Percentiles rank a stretch among this genome's conserved stretches.
Conservation (phyloP, 805 yeast genomes). For the Candida lessepsii region DNA sequence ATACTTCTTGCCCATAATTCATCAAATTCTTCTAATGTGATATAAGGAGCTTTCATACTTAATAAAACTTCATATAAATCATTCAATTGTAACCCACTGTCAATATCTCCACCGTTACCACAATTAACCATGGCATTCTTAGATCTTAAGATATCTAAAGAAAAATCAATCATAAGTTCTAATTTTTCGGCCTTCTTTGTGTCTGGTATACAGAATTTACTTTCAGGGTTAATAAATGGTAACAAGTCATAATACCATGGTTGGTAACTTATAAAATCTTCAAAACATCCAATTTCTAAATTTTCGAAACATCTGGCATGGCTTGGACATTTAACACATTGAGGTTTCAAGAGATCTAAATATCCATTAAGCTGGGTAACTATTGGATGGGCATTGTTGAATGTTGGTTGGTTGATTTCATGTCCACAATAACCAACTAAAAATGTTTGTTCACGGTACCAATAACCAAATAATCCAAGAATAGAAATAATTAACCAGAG, state of each 20-base stretch:
- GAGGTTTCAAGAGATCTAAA: slow-evolving; percentile 52
- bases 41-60: slow-evolving; percentile 45
- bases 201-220: slow-evolving; percentile 68
- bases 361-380: slow-evolving; percentile 41
- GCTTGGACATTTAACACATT: slow-evolving; percentile 75
- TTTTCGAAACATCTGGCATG: slow-evolving; percentile 72
- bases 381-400: slow-evolving; percentile 29
- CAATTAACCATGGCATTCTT: slow-evolving; percentile 65
- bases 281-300: slow-evolving; percentile 64
- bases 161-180: slow-evolving; percentile 61
- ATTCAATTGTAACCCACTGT: slow-evolving; percentile 49
- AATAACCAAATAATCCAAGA: slow-evolving; percentile 42
- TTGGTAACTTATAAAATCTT: slow-evolving; percentile 53
- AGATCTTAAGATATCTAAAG: slow-evolving; percentile 62
- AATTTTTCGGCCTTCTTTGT: slow-evolving; percentile 66
- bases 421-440: slow-evolving; percentile 75
- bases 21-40: slow-evolving; percentile 64
- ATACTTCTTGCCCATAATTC: slow-evolving; percentile 71
- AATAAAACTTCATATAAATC: slow-evolving; percentile 55
- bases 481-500: slow-evolving; percentile 36
- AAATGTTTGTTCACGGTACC: slow-evolving; percentile 65
- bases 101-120: slow-evolving; percentile 47
- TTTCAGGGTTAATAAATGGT: slow-evolving; percentile 54
- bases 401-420: slow-evolving; percentile 47
- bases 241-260: slow-evolving; percentile 58